phyloP scores from a whole-genome alignment of 2,329 filamentous ascomycete species.

The Xylaria sp. region DNA sequence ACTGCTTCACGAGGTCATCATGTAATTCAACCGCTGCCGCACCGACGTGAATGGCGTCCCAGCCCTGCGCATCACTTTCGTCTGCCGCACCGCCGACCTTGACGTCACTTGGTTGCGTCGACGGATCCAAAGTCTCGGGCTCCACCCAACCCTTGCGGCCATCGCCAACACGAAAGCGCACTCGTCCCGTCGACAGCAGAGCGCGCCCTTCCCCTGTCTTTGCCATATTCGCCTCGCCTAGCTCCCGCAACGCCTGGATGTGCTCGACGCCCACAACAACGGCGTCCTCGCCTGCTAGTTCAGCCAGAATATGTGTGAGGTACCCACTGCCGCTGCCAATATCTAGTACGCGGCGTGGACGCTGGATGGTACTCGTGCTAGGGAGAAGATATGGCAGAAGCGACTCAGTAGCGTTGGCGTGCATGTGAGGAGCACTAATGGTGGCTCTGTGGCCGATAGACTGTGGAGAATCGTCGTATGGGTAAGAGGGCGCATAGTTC shows the following conservation, averaged over 20 bases:
- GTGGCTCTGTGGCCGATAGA: conserved; percentile 51
- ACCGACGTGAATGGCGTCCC: conserved; percentile 94
- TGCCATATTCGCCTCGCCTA: conserved; percentile 60
- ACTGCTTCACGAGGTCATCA: conserved; percentile 65
- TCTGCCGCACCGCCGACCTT: conserved; percentile 41
- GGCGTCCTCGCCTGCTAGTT: conserved; percentile 55
- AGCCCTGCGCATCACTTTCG: conserved; percentile 42
- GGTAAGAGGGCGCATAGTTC: conserved; percentile 65
- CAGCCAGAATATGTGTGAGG: conserved; percentile 80
- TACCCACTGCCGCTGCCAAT: conserved; percentile 76
- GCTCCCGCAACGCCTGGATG: conserved; percentile 56
- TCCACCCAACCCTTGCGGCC: conserved; percentile 61
- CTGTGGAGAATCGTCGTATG: conserved; percentile 62
- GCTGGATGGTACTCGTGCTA: conserved; percentile 1
- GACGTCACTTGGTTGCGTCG: conserved; percentile 30
- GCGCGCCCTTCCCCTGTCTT: conserved; percentile 54
- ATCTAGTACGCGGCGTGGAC: conserved; percentile 56
- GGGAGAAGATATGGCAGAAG: conserved; percentile 43
- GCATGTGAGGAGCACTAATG: conserved; percentile 58
- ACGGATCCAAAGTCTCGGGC: conserved; percentile 18
- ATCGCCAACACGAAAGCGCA: conserved; percentile 71
- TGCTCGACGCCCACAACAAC: conserved; percentile 70
- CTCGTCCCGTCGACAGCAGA: conserved; percentile 59
- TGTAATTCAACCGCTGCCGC: conserved; percentile 76
- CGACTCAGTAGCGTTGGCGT: conserved; percentile 49